Conservation (phyloP, 78 protist species). For the Dictyostelium purpureum region DNA sequence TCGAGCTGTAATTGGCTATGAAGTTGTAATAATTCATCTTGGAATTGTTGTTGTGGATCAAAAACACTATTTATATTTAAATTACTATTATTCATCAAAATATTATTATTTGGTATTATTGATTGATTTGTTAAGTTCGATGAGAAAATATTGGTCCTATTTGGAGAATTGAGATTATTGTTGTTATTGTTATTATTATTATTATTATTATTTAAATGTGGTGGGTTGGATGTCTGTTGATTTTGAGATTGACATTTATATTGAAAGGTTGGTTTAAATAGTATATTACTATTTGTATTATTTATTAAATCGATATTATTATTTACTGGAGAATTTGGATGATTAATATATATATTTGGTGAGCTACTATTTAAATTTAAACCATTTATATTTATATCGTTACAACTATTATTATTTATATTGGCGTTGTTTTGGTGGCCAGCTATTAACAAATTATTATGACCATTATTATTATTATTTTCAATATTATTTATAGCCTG, state of each 20-base stretch:
- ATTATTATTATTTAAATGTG: neutral
- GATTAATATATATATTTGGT: neutral
- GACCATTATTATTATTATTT: neutral
- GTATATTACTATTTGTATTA: neutral
- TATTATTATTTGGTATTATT: neutral
- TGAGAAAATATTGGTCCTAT: neutral
- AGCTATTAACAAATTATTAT: neutral
- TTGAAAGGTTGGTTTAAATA: neutral
- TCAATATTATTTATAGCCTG: neutral
- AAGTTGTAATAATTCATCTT: conserved; percentile 9
- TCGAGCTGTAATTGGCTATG: conserved; percentile 47
- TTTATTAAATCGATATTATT: too few relatives aligned
- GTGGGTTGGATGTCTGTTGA: neutral
- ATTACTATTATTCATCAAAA: neutral
- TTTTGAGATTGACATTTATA: neutral
- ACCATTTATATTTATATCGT: conserved; percentile 1
- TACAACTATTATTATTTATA: conserved; percentile 1
- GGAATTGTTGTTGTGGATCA: neutral
- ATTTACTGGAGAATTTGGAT: conserved; percentile 4
- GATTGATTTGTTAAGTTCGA: neutral
- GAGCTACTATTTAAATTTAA: conserved; percentile 27
- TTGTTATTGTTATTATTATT: neutral
- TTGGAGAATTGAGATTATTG: neutral
- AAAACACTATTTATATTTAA: neutral
- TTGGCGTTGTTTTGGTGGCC: neutral